Evolutionary conservation across 257 asterid genomes (phyloP), one percentile per base, ranked within the genome.

Genomic region (Plantago elongata): DNA sequence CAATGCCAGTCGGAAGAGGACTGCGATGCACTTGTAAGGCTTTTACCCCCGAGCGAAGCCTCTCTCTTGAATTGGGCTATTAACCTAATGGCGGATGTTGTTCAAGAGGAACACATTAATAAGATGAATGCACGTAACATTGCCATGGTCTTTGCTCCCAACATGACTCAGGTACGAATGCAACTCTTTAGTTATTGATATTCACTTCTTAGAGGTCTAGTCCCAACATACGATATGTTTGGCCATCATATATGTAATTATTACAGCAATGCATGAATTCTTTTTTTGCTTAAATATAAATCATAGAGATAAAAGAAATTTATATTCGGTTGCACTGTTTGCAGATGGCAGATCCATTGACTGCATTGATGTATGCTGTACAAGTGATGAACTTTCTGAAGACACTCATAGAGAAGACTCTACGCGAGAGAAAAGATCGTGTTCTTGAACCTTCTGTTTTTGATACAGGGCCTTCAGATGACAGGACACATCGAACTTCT

Each of bases 101-200:
- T 87, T 51, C 97, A 81, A 78, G 77, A 79, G 71, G 96, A 93
- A 69, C 85, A 77, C 68, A 69, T 66, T 13, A 92, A 92, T 85
- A 92, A 92, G 86, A 92, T 92, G 99, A 84, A 89, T 57, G 74
- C 97, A 1, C 95, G 91, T 67, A 93, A 89, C 70, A 82, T 93
- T 8, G 99, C 99, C 17, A 87, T 89, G 97, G 99, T 93, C 61
- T 93, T 93, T 75, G 99, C 99, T 15, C 99, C 99, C 12, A 93
- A 93, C 78, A 93, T 93, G 99, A 93, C 99, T 11, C 93, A 92
- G 95, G 99, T 84, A 68, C 64, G 22, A 65, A 43, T 46, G 54
- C 13, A 9, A 47, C 6, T 46, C 8, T 5, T 44, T 61, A 45
- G 42, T 45, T 27, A 49, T 49, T 9, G 0, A 1, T 45, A 45